phyloP scores from a whole-genome alignment of 2,329 filamentous ascomycete genomes.

The Paradendryphiella salina region DNA sequence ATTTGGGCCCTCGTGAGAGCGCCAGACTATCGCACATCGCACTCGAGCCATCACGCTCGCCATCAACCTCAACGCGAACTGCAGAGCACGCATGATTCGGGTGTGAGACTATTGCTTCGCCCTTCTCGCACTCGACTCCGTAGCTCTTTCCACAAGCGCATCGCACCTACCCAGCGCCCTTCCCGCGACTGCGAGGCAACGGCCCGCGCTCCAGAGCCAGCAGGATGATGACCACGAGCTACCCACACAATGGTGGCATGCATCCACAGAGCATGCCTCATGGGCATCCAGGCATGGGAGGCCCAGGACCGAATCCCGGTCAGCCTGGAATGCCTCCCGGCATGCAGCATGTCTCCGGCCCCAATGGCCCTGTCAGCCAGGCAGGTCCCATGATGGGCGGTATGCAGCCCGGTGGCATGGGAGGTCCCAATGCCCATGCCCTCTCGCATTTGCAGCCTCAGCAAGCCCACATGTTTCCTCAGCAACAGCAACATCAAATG shows the following conservation, averaged over 20 bases:
- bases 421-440: constrained; percentile 65
- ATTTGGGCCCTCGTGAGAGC: background rate
- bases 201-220: constrained; percentile 16
- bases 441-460: constrained; percentile 72
- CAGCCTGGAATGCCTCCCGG: constrained; percentile 68
- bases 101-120: constrained; percentile 12
- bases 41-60: constrained; percentile 1
- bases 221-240: constrained; percentile 71
- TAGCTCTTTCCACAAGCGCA: constrained; percentile 10
- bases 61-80: constrained; percentile 7
- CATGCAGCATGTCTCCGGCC: constrained; percentile 72
- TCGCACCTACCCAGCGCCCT: constrained; percentile 8
- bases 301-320: constrained; percentile 70
- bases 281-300: constrained; percentile 62
- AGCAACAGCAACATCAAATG: constrained; percentile 48
- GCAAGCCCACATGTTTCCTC: constrained; percentile 60
- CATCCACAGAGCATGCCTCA: constrained; percentile 71
- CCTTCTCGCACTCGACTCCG: constrained; percentile 2
- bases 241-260: constrained; percentile 71
- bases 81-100: constrained; percentile 20
- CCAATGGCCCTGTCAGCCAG: constrained; percentile 70
- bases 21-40: constrained; percentile 5
- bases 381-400: constrained; percentile 69
- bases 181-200: constrained; percentile 18
- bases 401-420: constrained; percentile 67